Evolutionary conservation across 108 stramenopile species (phyloP), one percentile per base, ranked within the genome.

Genomic region (Schizochytrium sp.): DNA sequence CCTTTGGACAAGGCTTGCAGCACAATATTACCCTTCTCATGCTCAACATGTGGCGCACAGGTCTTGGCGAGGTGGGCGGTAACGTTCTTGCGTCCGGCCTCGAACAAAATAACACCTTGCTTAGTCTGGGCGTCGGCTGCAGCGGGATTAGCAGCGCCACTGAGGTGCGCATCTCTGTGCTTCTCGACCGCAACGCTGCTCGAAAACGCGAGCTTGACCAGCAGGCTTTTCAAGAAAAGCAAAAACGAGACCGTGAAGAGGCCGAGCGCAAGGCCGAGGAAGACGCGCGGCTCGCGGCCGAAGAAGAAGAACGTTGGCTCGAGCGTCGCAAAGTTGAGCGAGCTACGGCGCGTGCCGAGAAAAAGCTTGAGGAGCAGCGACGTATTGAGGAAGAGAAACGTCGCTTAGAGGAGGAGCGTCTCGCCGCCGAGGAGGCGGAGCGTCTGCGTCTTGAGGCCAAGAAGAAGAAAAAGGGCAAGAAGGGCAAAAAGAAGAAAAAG

Each of bases 401-500:
- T 18, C 44, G 41, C 1, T 8, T 44, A 0, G 76, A 83, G 51
- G 76, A 47, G n/a, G 76, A 83, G 23, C 6, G 76, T 0, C 76
- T 83, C 28, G 76, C 76, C n/a, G 76, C 76, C 12, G 76, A 83
- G 4, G 76, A 83, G 51, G 57, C n/a, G 58, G 57, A 87, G 43
- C n/a, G 57, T 16, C 53, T 29, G 55, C 53, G 57, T 8, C 53
- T 41, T 5, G 57, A 87, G 87, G 57, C 53, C 5, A 87, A 87
- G 87, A 87, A 87, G 87, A 87, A 87, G 87, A 87, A 87, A 23
- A 87, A 72, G 72, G 23, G 43, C 41, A 72, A 87, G 58, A 87
- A 87, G 58, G 57, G 57, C 29, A 87, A 87, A 57, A 87, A 87
- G 58, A 58, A 58, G 57, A 58, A 87, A 23, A 18, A 41, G 23